Evolutionary conservation across 768 basidiomycete genomes (phyloP).

Genomic region (Suillus cothurnatus): DNA sequence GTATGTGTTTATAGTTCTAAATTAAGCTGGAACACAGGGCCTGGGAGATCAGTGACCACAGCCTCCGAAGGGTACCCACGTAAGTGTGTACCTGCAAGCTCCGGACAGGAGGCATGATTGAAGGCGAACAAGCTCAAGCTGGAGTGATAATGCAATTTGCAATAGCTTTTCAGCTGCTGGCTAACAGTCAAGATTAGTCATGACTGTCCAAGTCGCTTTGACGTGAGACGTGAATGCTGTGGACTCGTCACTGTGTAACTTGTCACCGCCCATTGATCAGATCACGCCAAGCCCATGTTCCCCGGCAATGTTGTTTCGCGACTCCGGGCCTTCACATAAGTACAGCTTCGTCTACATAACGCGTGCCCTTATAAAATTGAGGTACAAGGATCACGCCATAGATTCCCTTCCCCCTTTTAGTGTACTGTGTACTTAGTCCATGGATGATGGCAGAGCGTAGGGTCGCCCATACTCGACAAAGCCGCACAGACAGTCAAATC

Average conservation of each 20-base stretch:
- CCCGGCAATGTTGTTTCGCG: not conserved
- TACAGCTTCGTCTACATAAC: not conserved
- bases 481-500: not conserved
- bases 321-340: conserved; percentile 4
- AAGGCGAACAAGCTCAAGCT: not conserved
- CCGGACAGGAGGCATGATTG: not conserved
- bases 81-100: not conserved
- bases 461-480: not conserved
- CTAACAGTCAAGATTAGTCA: too few species aligned
- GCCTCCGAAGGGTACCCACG: not conserved
- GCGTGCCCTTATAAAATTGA: not conserved
- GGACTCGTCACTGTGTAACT: not conserved
- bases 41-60: not conserved
- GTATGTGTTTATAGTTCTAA: not conserved
- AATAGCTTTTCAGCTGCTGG: too few species aligned
- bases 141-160: too few species aligned
- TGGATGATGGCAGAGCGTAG: conserved; percentile 12
- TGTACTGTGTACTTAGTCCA: not conserved
- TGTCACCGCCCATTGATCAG: not conserved
- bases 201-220: too few species aligned
- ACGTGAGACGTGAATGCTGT: not conserved
- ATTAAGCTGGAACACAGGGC: not conserved
- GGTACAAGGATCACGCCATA: not conserved
- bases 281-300: conserved; percentile 4
- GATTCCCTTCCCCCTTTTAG: not conserved